Evolutionary conservation across 1,284 basidiomycete species (phyloP), one percentile per base, ranked within the genome.

Genomic region (Pseudozyma sp.): DNA sequence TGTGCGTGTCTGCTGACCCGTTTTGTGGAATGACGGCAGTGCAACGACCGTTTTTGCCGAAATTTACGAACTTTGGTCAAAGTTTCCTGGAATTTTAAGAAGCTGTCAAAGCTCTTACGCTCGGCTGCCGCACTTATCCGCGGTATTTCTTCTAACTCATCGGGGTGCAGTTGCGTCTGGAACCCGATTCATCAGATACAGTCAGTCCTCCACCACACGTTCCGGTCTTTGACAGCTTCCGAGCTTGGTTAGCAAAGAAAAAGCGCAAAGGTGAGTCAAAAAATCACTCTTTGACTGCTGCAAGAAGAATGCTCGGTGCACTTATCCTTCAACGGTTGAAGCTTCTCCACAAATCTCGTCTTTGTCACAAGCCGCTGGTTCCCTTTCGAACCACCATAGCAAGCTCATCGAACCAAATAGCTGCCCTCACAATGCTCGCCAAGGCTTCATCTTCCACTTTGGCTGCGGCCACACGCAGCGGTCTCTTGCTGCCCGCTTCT

Each of bases 401-500:
- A 53, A 42, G 12, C 14, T 38, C 44, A 21, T 35, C 36, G 2
- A 44, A 34, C 10, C 6, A 12, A 36, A 35, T 31, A 31, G 25
- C 25, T 31, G 25, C 11, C 6, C 19, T 52, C n/a, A 63, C 21
- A 21, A 64, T 65, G 66, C 61, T 65, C 44, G 56, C 65, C 59
- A 66, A 65, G 43, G 40, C 71, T 35, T 61, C 62, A 1, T 25
- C 60, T 1, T 73, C 61, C 19, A 65, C 21, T 34, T 48, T 69
- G 54, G 70, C 47, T 14, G 55, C 55, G 18, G 44, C 49, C 31
- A 47, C 64, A 11, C 59, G 59, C 16, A 52, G n/a, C 14, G 65
- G 53, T 50, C 51, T 61, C n/a, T 52, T 63, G 36, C 60, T 64
- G 5, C 65, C 70, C 31, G 25, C 25, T 31, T 31, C 25, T 6